phyloP scores from a whole-genome alignment of 768 basidiomycete genomes.

The Filobasidium wieringae region DNA sequence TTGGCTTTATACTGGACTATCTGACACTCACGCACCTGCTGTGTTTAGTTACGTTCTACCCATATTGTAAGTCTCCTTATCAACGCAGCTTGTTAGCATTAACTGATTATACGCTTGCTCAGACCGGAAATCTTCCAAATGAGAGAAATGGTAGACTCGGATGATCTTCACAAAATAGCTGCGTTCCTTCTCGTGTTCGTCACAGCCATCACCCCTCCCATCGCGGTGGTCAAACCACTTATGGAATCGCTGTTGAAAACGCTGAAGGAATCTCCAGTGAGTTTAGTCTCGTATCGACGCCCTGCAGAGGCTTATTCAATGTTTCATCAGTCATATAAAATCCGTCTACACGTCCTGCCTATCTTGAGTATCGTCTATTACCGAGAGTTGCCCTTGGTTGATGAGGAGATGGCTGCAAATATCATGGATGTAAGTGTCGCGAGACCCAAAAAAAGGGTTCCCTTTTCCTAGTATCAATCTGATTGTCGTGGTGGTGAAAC shows the following conservation, averaged over 20 bases:
- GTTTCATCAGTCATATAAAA: constrained; percentile 70
- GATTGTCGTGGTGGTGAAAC: neutral
- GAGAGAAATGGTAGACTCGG: constrained; percentile 58
- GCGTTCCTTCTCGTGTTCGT: constrained; percentile 68
- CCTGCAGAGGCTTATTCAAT: neutral
- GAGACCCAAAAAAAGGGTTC: neutral
- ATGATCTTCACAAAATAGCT: constrained; percentile 52
- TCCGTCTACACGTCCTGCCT: constrained; percentile 76
- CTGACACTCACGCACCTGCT: constrained; percentile 60
- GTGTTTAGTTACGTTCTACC: constrained; percentile 66
- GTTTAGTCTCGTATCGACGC: constrained; percentile 20
- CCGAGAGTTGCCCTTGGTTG: constrained; percentile 67
- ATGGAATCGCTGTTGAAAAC: constrained; percentile 63
- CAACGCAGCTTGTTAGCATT: constrained; percentile 1
- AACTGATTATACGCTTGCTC: neutral
- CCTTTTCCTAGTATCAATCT: neutral
- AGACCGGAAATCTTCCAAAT: constrained; percentile 81
- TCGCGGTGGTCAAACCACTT: constrained; percentile 55
- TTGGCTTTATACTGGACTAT: constrained; percentile 68
- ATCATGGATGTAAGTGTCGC: constrained; percentile 64
- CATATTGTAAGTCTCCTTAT: constrained; percentile 49
- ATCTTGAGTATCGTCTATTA: constrained; percentile 83
- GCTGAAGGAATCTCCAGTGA: constrained; percentile 65
- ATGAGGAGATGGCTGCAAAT: constrained; percentile 53
- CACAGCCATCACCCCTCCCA: constrained; percentile 65